Conservation (phyloP, 306 rosid species). For the Canavalia gladiata region DNA sequence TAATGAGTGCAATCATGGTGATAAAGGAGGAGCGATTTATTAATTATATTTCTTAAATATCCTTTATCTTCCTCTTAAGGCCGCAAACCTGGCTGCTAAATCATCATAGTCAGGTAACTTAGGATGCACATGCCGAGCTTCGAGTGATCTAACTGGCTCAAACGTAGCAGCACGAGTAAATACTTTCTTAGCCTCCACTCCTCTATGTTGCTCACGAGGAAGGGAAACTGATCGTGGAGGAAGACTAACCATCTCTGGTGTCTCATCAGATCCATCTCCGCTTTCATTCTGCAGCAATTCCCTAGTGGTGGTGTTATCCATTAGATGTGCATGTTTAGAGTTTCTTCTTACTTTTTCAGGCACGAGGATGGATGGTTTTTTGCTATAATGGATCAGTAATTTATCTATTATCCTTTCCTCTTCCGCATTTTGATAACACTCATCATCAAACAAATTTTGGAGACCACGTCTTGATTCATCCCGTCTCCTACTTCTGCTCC, state of each 20-base stretch:
- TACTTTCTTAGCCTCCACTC: slow-evolving; percentile 65
- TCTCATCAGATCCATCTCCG: slow-evolving; percentile 56
- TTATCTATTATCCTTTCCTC: slow-evolving; percentile 88
- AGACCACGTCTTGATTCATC: slow-evolving; percentile 79
- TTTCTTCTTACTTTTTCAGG: slow-evolving; percentile 68
- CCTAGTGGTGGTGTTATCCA: slow-evolving; percentile 44
- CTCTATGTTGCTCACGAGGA: slow-evolving; percentile 67
- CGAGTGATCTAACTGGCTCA: slow-evolving; percentile 67
- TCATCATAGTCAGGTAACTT: slow-evolving; percentile 92
- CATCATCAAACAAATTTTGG: slow-evolving; percentile 75
- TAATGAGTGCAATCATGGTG: slow-evolving; percentile 36
- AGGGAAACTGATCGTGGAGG: slow-evolving; percentile 82
- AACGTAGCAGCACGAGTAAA: slow-evolving; percentile 80
- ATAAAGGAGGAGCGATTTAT: slow-evolving; percentile 32
- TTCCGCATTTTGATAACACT: slow-evolving; percentile 62
- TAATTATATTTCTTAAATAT: neutral
- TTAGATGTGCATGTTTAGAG: slow-evolving; percentile 58
- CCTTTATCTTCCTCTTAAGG: slow-evolving; percentile 71
- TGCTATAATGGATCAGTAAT: slow-evolving; percentile 84
- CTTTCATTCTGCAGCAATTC: slow-evolving; percentile 53
- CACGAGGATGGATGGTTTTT: slow-evolving; percentile 65
- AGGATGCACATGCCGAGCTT: slow-evolving; percentile 88
- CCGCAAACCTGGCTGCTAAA: slow-evolving; percentile 86
- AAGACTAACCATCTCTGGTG: slow-evolving; percentile 48
- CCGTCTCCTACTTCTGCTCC: slow-evolving; percentile 85